Conservation (phyloP, 805 yeast genomes). For the Saccharomycopsis microspora region DNA sequence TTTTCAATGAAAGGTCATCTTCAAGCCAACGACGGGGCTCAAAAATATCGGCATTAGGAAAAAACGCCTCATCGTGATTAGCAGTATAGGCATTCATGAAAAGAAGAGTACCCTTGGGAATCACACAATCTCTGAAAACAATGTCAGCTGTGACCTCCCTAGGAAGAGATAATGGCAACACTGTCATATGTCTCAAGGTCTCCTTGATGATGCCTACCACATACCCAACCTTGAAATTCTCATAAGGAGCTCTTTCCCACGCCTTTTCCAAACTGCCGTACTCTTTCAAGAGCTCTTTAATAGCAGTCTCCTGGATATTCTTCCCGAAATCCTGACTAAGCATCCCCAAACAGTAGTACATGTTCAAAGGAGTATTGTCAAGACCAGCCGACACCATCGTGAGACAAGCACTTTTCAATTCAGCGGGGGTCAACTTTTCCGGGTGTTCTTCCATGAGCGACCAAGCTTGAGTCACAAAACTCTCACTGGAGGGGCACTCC, state of each 20-base stretch:
- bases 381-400: conserved; percentile 75
- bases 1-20: conserved; percentile 16
- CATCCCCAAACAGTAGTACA: conserved; percentile 51
- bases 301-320: conserved; percentile 33
- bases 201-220: conserved; percentile 51
- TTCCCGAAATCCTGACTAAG: conserved; percentile 32
- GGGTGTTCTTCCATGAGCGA: conserved; percentile 6
- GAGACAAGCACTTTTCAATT: conserved; percentile 48
- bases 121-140: conserved; percentile 25
- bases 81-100: conserved; percentile 64
- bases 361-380: conserved; percentile 57
- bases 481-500: conserved; percentile 19
- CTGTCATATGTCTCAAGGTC: conserved; percentile 50
- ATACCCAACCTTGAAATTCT: conserved; percentile 31
- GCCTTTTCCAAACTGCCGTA: conserved; percentile 25
- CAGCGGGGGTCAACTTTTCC: conserved; percentile 24
- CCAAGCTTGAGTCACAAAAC: conserved; percentile 24
- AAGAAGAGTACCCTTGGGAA: conserved; percentile 47
- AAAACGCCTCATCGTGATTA: conserved; percentile 44
- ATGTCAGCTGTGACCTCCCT: conserved; percentile 45
- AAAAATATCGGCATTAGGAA: conserved; percentile 34
- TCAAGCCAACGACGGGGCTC: conserved; percentile 44
- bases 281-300: conserved; percentile 25
- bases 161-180: conserved; percentile 58
- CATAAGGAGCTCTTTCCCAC: conserved; percentile 24